Evolutionary conservation across 139 green algal species (phyloP).

Genomic region (Tetradesmus lagerheimii): DNA sequence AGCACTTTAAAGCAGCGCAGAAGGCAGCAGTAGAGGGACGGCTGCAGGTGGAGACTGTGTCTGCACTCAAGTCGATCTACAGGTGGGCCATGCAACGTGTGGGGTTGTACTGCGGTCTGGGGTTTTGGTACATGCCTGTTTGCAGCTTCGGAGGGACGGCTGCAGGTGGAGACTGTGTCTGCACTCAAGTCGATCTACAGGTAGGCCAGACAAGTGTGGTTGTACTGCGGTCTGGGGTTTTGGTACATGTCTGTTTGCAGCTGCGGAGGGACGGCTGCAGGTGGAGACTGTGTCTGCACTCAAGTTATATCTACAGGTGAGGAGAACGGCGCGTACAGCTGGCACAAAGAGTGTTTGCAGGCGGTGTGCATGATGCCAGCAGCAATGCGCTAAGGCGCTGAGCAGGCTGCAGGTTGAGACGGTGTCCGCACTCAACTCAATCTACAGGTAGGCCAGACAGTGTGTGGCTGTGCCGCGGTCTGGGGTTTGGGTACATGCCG

Average conservation of each 20-base stretch:
- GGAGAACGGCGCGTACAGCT: background rate
- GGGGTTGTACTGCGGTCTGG: background rate
- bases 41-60: background rate
- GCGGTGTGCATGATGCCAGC: background rate
- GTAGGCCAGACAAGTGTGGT: background rate
- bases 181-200: conserved; percentile 22
- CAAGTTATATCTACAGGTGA: conserved; percentile 14
- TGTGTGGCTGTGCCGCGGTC: background rate
- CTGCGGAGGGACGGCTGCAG: background rate
- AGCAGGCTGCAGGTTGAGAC: background rate
- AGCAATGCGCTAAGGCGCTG: background rate
- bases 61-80: conserved; percentile 10
- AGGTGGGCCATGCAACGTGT: background rate
- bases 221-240: background rate
- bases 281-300: background rate
- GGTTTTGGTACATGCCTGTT: background rate
- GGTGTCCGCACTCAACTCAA: background rate
- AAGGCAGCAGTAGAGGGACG: background rate
- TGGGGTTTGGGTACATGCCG: background rate
- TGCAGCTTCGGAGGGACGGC: background rate
- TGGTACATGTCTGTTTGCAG: background rate
- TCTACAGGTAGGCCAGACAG: conserved; percentile 5
- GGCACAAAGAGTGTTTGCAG: background rate
- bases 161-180: background rate
- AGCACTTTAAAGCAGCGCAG: background rate